These are phyloP conservation scores for Leccinum sublutescens DNA, from an alignment of 768 basidiomycete species.

Conservation along the genomic window DNA sequence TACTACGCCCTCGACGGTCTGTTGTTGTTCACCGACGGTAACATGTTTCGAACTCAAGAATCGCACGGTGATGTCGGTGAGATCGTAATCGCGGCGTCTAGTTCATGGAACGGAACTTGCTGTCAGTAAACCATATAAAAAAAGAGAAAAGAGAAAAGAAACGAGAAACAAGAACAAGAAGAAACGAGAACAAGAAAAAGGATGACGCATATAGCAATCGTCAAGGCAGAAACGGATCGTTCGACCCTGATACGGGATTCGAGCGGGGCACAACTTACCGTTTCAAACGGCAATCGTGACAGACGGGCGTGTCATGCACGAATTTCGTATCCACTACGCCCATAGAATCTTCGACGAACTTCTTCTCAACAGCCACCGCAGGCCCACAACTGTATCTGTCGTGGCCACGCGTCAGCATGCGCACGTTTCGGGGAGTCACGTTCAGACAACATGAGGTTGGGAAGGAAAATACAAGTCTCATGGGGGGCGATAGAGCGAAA, in stretches of 20 bases:
- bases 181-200: not conserved
- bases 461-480: conserved; percentile 1
- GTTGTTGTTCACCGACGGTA: conserved; percentile 22
- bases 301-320: conserved; percentile 52
- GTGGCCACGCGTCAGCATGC: conserved; percentile 19
- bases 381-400: conserved; percentile 58
- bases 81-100: conserved; percentile 47
- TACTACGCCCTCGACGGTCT: conserved; percentile 14
- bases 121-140: conserved; percentile 9
- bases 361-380: conserved; percentile 48
- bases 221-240: not conserved
- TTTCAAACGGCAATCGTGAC: conserved; percentile 57
- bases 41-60: conserved; percentile 36
- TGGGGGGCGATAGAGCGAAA: conserved; percentile 8
- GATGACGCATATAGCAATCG: conserved; percentile 2
- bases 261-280: conserved; percentile 40
- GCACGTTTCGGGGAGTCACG: conserved; percentile 4
- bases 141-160: not conserved
- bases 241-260: conserved; percentile 12
- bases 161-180: not conserved
- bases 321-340: conserved; percentile 38
- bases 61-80: conserved; percentile 62
- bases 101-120: conserved; percentile 17
- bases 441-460: conserved; percentile 6
- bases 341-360: conserved; percentile 21